Base-by-base conservation (phyloP, 75 land plant species). In the Pinus albicaulis region DNA sequence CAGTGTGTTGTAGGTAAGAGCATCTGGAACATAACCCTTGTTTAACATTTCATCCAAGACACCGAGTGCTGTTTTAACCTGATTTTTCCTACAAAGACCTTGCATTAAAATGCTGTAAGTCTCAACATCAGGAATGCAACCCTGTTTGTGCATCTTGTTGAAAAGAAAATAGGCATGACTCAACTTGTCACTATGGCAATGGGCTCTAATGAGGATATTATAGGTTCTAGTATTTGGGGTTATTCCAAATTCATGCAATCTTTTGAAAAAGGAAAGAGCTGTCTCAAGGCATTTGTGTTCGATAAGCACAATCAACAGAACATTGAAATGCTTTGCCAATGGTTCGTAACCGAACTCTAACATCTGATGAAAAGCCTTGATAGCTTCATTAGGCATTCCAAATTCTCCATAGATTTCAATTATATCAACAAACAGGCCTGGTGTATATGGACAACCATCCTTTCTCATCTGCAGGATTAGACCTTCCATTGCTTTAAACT, bases 71-170 rank as follows among this genome's bases (percentile, higher is more conserved):
- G 41, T 72, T 72, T 78, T 78, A 62, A 91, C 87, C 75, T 89
- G 93, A 69, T 85, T 80, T 71, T 77, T 82, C 59, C 89, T 73
- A 79, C 93, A 89, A 31, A 91, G 77, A 5, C 80, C 93, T 76
- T 89, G 91, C 80, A 92, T 94, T 26, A 96, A 65, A 48, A 94
- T 86, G 76, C 91, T 85, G 79, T 94, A 96, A 7, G 98, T 76
- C 59, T 92, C 91, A 26, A 82, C 80, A 78, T 90, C 89, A 6
- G 99, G 99, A 22, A 78, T 48, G 52, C 86, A 80, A 52, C 86
- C 89, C 59, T 78, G 77, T 63, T 86, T 77, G 65, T 78, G 79
- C 91, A 96, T 95, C 68, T 86, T 79, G 76, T 84, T 82, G 84
- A 96, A 92, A 66, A 96, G 80, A 31, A 77, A 59, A 77, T 85